Evolutionary conservation across 73 alveolate genomes (phyloP), one percentile per base, ranked within the genome.

Genomic region (Paraurostyla sp.): DNA sequence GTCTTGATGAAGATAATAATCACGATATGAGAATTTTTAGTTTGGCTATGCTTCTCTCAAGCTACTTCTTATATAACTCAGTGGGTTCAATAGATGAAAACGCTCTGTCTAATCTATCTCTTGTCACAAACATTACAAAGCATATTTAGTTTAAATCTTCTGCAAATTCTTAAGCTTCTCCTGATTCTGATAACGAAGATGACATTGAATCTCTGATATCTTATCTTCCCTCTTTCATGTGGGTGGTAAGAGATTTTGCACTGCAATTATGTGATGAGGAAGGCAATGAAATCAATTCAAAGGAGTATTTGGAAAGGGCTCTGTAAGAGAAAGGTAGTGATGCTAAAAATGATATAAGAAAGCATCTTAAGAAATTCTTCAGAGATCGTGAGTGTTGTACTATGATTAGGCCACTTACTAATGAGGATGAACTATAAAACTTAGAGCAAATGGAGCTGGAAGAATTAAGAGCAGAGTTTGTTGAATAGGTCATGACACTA

Each of bases 181-280:
- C 83, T 71, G 80, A 87, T 80, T n/a, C 68, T 18, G 87, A 69
- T 93, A 91, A 83, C 63, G 95, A 90, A 9, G 60, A 48, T 41
- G 87, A 95, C 69, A 87, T 88, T 59, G 99, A 97, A 69, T 99
- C 97, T 59, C 88, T 94, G 89, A 84, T 97, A 0, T 76, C 89
- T 48, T 97, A 97, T 87, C 93, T 98, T 82, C 99, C 99, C 35
- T 83, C 97, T 30, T 95, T 98, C 80, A 90, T 94, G 94, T 98
- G 99, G 99, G 98, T 98, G 36, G 98, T 98, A 43, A 93, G 99
- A 91, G 99, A 98, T 73, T 98, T 98, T 90, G 95, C 99, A 23
- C 94, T 97, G 18, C 90, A 98, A 85, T 73, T 98, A 51, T 98
- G 96, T 62, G 99, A 98, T 87, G 90, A 78, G 59, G 98, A 97